These are phyloP conservation scores for Holtermannia corniformis DNA, from an alignment of 768 basidiomycete species.

Conservation along the genomic window DNA sequence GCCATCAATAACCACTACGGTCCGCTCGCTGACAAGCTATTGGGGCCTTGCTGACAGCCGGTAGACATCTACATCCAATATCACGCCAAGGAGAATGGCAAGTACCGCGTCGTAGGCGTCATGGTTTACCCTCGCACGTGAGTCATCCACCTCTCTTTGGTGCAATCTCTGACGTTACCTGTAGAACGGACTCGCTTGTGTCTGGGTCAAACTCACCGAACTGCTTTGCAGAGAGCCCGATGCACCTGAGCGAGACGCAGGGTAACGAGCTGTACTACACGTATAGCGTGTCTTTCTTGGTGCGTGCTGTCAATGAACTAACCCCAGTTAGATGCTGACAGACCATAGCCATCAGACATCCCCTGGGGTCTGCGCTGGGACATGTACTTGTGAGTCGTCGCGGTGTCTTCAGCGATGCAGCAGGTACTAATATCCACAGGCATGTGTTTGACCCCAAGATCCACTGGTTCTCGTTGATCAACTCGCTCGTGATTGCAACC, in stretches of 20 bases:
- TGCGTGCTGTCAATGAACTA: conserved; percentile 43
- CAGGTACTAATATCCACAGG: background rate
- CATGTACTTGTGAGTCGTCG: conserved; percentile 57
- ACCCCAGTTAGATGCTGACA: background rate
- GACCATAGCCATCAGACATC: conserved; percentile 61
- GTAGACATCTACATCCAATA: conserved; percentile 53
- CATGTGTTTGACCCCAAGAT: conserved; percentile 88
- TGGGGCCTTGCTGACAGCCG: background rate
- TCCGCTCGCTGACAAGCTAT: background rate
- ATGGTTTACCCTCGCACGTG: conserved; percentile 53
- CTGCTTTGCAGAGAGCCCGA: conserved; percentile 26
- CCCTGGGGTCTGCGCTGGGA: conserved; percentile 89
- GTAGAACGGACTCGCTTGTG: conserved; percentile 25
- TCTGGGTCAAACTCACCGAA: conserved; percentile 16
- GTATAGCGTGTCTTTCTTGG: conserved; percentile 79
- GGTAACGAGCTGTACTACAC: conserved; percentile 68
- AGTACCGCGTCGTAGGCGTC: conserved; percentile 85
- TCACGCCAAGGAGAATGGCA: conserved; percentile 58
- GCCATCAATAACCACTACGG: conserved; percentile 89
- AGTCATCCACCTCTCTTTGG: background rate
- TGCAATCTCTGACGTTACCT: background rate
- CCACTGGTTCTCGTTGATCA: conserved; percentile 92
- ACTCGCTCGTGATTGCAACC: conserved; percentile 80
- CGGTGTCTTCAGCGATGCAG: background rate
- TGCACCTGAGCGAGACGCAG: conserved; percentile 55